Percentiles rank a stretch among this genome's conserved stretches.
Evolutionary conservation across 805 yeast genomes (phyloP).

Genomic region (Candida maesae): DNA sequence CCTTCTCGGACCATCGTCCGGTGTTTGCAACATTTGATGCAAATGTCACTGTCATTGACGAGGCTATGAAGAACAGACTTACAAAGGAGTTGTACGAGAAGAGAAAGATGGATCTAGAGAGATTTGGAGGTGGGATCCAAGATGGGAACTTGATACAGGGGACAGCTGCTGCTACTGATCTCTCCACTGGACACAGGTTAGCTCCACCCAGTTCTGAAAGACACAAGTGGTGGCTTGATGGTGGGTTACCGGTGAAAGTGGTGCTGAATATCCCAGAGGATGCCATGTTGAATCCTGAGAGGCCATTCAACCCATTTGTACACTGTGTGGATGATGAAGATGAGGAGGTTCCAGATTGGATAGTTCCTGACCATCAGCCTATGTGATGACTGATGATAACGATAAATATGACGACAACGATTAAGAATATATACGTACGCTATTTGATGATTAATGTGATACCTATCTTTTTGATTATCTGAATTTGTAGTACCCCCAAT

Average conservation of each 20-base stretch:
- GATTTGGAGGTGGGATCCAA: constrained; percentile 21
- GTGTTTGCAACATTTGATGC: constrained; percentile 78
- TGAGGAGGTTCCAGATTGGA: constrained; percentile 34
- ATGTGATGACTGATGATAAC: background rate
- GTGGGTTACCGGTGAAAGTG: constrained; percentile 58
- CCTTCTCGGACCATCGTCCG: constrained; percentile 87
- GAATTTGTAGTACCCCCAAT: no score
- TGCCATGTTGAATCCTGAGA: constrained; percentile 61
- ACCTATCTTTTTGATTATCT: no score
- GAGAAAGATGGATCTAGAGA: constrained; percentile 26
- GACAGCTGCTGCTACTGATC: no score
- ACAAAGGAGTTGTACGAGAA: constrained; percentile 54
- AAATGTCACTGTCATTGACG: constrained; percentile 64
- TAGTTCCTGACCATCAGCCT: background rate
- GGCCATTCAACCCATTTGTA: constrained; percentile 77
- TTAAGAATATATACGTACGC: no score
- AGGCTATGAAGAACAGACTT: constrained; percentile 43
- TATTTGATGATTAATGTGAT: no score
- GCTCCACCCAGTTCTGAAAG: constrained; percentile 89
- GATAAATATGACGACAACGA: no score
- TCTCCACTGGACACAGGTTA: constrained; percentile 39
- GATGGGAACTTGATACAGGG: no score
- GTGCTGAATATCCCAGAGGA: constrained; percentile 37
- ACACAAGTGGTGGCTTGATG: constrained; percentile 89
- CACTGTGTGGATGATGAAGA: no score